These are phyloP conservation scores for Przewalskia tangutica DNA, from an alignment of 257 asterid genomes.

Conservation along the genomic window DNA sequence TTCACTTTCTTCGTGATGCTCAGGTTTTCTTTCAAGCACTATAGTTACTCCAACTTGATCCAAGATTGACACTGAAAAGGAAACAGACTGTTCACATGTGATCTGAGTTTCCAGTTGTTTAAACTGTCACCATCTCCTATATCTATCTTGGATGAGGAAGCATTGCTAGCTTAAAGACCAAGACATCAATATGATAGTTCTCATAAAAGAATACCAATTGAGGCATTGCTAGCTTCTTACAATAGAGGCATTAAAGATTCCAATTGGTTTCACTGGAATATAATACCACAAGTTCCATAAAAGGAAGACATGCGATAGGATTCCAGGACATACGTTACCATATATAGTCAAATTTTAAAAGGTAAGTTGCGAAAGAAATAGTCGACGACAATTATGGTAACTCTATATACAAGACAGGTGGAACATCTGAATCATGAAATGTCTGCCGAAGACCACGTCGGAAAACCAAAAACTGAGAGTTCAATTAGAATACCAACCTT, in stretches of 20 bases:
- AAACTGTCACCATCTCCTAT: background rate
- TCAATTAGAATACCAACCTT: constrained; percentile 29
- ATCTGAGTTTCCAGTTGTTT: background rate
- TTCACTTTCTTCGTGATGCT: background rate
- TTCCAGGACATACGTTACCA: background rate
- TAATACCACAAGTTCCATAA: background rate
- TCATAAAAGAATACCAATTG: background rate
- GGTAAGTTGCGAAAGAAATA: background rate
- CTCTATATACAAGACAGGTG: background rate
- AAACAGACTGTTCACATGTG: background rate
- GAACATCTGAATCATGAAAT: background rate
- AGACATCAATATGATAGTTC: background rate
- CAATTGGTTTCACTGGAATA: background rate
- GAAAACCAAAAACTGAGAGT: background rate
- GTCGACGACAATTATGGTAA: background rate
- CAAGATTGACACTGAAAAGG: background rate
- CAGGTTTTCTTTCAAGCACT: background rate
- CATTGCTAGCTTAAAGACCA: background rate
- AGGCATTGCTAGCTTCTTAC: too few species aligned
- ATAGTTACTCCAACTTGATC: background rate
- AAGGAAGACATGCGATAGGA: background rate
- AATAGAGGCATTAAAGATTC: background rate
- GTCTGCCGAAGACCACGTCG: background rate
- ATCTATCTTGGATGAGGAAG: background rate
- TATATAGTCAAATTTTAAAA: background rate